These are phyloP conservation scores for Ophiostoma himal-ulmi DNA, from an alignment of 2,329 filamentous ascomycete species.

Conservation along the genomic window DNA sequence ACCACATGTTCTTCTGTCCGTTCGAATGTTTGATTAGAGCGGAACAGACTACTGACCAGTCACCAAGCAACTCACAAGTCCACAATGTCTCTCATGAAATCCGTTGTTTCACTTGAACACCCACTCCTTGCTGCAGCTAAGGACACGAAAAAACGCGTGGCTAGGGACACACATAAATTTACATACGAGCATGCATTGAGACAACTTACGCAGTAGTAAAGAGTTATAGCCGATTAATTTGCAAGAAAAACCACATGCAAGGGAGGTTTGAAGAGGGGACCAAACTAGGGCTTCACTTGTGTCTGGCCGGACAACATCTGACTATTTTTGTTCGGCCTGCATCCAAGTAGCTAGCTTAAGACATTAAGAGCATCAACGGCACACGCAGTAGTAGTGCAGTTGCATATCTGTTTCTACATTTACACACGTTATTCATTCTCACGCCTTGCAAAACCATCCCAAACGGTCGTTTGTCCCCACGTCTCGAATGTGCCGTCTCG, in stretches of 20 bases:
- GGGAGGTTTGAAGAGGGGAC: not conserved
- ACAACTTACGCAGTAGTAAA: not conserved
- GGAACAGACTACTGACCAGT: not conserved
- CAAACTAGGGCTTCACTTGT: not conserved
- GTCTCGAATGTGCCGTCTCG: not conserved
- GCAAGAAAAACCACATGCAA: not conserved
- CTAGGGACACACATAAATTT: not conserved
- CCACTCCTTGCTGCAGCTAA: not conserved
- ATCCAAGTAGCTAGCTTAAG: not conserved
- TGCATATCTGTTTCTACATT: not conserved
- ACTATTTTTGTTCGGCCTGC: slow-evolving; percentile 4
- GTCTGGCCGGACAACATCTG: slow-evolving; percentile 3
- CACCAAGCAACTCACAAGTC: not conserved
- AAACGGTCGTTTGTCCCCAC: not conserved
- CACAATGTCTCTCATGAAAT: not conserved
- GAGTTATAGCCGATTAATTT: not conserved
- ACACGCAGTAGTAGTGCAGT: not conserved
- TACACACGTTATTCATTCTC: not conserved
- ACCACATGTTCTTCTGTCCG: not conserved
- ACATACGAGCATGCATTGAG: not conserved
- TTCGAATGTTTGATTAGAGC: not conserved
- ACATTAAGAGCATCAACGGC: not conserved
- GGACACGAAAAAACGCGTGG: slow-evolving; percentile 9
- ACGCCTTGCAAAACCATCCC: not conserved
- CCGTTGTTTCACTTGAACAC: not conserved